phyloP scores from a whole-genome alignment of 495 filamentous ascomycete species.

The Bathelium albidoporum region DNA sequence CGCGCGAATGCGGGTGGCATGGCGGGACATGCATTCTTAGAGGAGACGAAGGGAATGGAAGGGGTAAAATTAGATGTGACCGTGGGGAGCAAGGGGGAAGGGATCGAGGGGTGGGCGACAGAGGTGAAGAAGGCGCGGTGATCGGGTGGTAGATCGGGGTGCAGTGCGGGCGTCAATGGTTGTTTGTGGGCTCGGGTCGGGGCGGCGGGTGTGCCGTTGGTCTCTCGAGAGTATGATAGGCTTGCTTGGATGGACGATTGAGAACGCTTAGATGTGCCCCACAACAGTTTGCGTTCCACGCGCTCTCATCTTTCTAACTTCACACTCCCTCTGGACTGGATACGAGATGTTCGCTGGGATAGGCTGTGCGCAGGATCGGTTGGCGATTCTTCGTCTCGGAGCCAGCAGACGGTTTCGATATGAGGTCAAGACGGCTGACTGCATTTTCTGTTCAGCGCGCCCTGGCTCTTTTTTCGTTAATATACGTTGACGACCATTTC shows the following conservation, averaged over 20 bases:
- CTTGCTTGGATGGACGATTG: too few relatives aligned
- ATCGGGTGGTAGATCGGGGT: neutral
- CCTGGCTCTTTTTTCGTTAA: neutral
- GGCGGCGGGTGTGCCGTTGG: neutral
- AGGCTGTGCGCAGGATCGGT: too few relatives aligned
- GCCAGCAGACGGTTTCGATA: neutral
- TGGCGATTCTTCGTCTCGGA: too few relatives aligned
- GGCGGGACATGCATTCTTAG: slow-evolving; percentile 70
- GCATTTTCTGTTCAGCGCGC: slow-evolving; percentile 3
- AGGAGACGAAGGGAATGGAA: slow-evolving; percentile 80
- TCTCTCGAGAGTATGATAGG: neutral
- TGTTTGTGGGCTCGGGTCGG: neutral
- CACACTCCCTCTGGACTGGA: too few relatives aligned
- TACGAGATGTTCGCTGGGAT: too few relatives aligned
- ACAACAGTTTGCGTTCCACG: too few relatives aligned
- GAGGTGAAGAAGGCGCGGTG: slow-evolving; percentile 66
- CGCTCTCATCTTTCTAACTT: too few relatives aligned
- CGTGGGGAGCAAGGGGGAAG: slow-evolving; percentile 77
- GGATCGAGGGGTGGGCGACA: slow-evolving; percentile 89
- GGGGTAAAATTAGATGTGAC: slow-evolving; percentile 57
- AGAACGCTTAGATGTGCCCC: too few relatives aligned
- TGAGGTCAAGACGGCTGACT: neutral
- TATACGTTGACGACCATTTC: neutral
- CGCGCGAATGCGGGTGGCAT: slow-evolving; percentile 94
- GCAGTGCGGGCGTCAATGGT: neutral